Base-by-base conservation (phyloP, 305 asterid genomes). In the Fraxinus latifolia region DNA sequence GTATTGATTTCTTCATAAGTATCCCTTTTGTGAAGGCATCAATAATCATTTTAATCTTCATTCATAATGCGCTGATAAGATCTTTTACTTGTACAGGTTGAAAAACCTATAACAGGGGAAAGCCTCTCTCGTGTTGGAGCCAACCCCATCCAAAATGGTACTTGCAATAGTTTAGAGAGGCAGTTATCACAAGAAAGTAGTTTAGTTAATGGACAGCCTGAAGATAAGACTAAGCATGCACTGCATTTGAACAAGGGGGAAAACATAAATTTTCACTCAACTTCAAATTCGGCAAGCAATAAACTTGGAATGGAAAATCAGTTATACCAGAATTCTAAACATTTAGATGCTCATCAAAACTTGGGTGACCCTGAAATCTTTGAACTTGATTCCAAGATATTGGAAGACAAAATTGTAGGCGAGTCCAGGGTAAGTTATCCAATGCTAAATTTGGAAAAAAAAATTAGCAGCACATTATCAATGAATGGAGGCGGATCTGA, bases 381-480 rank as follows among this genome's bases (percentile, higher is more conserved):
- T 78, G 82, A 89, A 84, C 85, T 84, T 31, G 44, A 83, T 84
- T 81, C 90, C 42, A 83, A 87, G 60, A 82, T 83, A 75, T 82
- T 90, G 68, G 89, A 80, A 73, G 89, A 85, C 55, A 88, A 88
- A 81, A 55, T 84, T 77, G 88, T 84, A 60, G 79, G 84, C 33
- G 89, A 88, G 79, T 85, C 91, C 79, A 87, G 83, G 73, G 83
- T 76, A 79, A 89, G 80, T 50, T 79, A 86, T 31, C 84, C 97
- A 70, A 83, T 88, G 76, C 91, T 95, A 77, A 84, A 90, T 34
- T 85, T 96, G 60, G 96, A 90, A 27, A 91, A 92, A 87, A 88
- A 93, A 76, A 89, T 96, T 86, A 89, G 97, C 79, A 88, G 90
- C 87, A 85, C 92, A 37, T 75, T 86, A 77, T 78, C 97, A 42